Conservation (phyloP, 495 filamentous ascomycete species). For the Daldinia vernicosa region DNA sequence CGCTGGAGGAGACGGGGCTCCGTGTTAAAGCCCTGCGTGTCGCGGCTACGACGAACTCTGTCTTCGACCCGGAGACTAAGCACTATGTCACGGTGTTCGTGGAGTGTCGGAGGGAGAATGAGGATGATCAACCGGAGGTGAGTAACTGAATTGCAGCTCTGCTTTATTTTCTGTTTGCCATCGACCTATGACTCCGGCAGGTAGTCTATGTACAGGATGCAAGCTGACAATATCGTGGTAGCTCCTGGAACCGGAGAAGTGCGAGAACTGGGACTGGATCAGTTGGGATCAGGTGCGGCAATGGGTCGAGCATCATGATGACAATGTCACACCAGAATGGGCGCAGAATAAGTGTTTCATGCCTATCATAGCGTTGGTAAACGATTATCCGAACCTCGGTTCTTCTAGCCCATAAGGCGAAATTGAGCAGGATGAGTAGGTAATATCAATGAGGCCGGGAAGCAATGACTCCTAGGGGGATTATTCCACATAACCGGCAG, state of each 20-base stretch:
- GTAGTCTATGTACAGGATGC: not conserved
- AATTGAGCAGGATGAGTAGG: not conserved
- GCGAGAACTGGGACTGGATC: slow-evolving; percentile 69
- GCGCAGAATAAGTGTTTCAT: slow-evolving; percentile 59
- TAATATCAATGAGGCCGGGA: not conserved
- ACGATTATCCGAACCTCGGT: slow-evolving; percentile 52
- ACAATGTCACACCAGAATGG: slow-evolving; percentile 38
- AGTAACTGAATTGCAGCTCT: slow-evolving; percentile 29
- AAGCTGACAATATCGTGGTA: slow-evolving; percentile 42
- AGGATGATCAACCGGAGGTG: slow-evolving; percentile 59
- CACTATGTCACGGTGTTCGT: slow-evolving; percentile 77
- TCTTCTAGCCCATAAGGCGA: not conserved
- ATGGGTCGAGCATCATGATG: slow-evolving; percentile 41
- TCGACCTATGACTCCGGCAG: too few species aligned
- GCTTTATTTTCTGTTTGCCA: slow-evolving; percentile 2
- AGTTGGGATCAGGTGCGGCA: slow-evolving; percentile 58
- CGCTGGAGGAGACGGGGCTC: slow-evolving; percentile 73
- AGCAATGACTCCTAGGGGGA: too few species aligned
- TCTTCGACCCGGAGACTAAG: slow-evolving; percentile 61
- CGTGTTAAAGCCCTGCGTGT: slow-evolving; percentile 56
- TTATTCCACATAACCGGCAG: not conserved
- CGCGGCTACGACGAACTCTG: slow-evolving; percentile 66
- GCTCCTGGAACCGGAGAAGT: slow-evolving; percentile 72
- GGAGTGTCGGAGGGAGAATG: slow-evolving; percentile 53
- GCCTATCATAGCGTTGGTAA: slow-evolving; percentile 63